Percentiles rank a stretch among this genome's conserved stretches.
phyloP scores from a whole-genome alignment of 2,329 filamentous ascomycete genomes.

The Fonsecaea multimorphosa region DNA sequence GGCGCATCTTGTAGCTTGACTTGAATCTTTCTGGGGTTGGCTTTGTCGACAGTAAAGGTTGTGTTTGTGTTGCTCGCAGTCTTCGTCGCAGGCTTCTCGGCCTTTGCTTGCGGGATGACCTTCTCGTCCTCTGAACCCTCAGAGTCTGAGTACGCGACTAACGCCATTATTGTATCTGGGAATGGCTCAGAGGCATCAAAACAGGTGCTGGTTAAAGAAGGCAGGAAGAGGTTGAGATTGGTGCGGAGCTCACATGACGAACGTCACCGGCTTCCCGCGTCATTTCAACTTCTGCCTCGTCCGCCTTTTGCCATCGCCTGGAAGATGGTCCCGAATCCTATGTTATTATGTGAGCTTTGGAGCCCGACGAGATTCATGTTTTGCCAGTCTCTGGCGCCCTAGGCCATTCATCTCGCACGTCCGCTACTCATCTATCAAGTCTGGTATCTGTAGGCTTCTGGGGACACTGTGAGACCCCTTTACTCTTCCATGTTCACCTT shows the following conservation, averaged over 20 bases:
- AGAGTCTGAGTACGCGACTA: constrained; percentile 85
- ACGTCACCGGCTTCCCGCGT: background rate
- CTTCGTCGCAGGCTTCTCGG: constrained; percentile 47
- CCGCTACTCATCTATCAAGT: background rate
- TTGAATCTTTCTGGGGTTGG: constrained; percentile 81
- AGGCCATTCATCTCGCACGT: background rate
- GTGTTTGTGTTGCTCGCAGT: constrained; percentile 64
- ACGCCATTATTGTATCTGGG: constrained; percentile 62
- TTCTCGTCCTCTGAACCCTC: constrained; percentile 69
- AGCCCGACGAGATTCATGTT: background rate
- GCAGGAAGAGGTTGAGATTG: background rate
- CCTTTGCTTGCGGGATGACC: constrained; percentile 42
- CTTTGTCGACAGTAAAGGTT: constrained; percentile 80
- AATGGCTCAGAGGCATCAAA: background rate
- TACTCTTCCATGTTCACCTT: constrained; percentile 27
- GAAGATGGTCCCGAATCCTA: background rate
- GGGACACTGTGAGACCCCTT: background rate
- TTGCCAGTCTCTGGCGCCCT: background rate
- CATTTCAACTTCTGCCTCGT: background rate
- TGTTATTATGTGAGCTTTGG: background rate
- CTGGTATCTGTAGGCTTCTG: background rate
- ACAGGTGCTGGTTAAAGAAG: background rate
- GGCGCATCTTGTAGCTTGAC: constrained; percentile 72
- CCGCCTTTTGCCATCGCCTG: background rate
- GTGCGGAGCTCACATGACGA: constrained; percentile 1